phyloP scores from a whole-genome alignment of 495 filamentous ascomycete genomes.

The Podospora comata region DNA sequence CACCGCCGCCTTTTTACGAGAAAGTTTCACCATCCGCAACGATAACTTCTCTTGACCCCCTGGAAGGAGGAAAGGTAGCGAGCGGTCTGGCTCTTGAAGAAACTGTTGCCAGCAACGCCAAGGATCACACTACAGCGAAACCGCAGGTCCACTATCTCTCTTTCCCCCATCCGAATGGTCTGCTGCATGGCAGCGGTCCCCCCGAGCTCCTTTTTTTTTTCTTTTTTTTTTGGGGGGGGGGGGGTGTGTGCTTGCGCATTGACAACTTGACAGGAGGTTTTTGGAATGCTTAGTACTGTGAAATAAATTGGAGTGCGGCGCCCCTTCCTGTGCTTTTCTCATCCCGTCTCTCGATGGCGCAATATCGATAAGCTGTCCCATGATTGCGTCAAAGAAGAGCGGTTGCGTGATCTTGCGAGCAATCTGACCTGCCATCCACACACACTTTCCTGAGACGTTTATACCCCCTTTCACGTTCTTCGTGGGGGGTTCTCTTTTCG shows the following conservation, averaged over 20 bases:
- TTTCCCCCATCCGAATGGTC: background rate
- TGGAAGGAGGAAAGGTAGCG: background rate
- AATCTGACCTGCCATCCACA: slow-evolving; percentile 4
- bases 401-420: slow-evolving; percentile 29
- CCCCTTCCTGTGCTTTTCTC: slow-evolving; percentile 19
- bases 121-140: background rate
- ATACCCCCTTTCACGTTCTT: slow-evolving; percentile 5
- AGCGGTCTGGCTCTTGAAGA: background rate
- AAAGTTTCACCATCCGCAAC: background rate
- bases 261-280: background rate
- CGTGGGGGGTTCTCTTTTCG: slow-evolving; percentile 13
- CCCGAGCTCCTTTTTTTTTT: background rate
- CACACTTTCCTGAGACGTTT: slow-evolving; percentile 10
- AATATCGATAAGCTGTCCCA: slow-evolving; percentile 18
- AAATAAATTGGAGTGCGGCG: slow-evolving; percentile 14
- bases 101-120: slow-evolving; percentile 6
- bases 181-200: background rate
- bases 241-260: background rate
- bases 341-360: slow-evolving; percentile 34
- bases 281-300: background rate
- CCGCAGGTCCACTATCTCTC: slow-evolving; percentile 2
- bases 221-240: no score
- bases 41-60: no score
- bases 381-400: slow-evolving; percentile 22
- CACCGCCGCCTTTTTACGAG: background rate